A percentile compares a stretch with the other conserved stretches of the same genome.
These are phyloP conservation scores for Apiospora arundinis DNA, from an alignment of 2,329 filamentous ascomycete species.

Conservation along the genomic window DNA sequence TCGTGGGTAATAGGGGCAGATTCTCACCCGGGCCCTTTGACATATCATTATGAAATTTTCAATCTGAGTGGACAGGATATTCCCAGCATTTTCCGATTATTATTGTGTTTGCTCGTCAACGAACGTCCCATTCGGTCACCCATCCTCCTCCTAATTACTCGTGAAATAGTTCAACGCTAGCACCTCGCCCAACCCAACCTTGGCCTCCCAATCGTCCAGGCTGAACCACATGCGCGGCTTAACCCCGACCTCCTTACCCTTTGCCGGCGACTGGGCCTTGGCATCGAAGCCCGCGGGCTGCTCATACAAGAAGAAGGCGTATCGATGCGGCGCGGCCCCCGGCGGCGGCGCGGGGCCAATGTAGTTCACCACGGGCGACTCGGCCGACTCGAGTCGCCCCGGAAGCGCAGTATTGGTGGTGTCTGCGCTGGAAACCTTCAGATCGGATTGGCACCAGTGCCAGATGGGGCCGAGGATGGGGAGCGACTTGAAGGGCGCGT, in stretches of 20 bases:
- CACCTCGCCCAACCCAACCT: constrained; percentile 38
- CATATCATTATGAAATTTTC: background rate
- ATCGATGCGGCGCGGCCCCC: constrained; percentile 53
- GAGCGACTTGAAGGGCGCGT: constrained; percentile 20
- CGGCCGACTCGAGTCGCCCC: background rate
- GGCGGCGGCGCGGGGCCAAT: constrained; percentile 55
- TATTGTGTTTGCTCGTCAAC: background rate
- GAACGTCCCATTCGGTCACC: background rate
- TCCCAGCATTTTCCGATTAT: background rate
- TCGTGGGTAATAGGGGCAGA: background rate
- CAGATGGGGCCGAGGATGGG: constrained; percentile 22
- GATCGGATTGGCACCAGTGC: constrained; percentile 17
- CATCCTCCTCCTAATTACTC: constrained; percentile 32
- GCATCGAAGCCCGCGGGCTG: constrained; percentile 49
- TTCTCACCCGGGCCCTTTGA: background rate
- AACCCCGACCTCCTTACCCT: constrained; percentile 42
- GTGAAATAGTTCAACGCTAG: constrained; percentile 48
- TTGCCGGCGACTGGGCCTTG: constrained; percentile 40
- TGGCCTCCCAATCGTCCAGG: constrained; percentile 47
- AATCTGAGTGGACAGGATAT: too few species aligned
- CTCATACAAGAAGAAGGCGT: constrained; percentile 55
- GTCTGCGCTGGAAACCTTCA: background rate
- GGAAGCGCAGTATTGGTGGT: background rate
- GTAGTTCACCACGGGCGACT: constrained; percentile 45
- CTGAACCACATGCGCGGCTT: constrained; percentile 49